Base-by-base conservation (phyloP, 2,329 filamentous ascomycete species). In the Penicillium sp. region DNA sequence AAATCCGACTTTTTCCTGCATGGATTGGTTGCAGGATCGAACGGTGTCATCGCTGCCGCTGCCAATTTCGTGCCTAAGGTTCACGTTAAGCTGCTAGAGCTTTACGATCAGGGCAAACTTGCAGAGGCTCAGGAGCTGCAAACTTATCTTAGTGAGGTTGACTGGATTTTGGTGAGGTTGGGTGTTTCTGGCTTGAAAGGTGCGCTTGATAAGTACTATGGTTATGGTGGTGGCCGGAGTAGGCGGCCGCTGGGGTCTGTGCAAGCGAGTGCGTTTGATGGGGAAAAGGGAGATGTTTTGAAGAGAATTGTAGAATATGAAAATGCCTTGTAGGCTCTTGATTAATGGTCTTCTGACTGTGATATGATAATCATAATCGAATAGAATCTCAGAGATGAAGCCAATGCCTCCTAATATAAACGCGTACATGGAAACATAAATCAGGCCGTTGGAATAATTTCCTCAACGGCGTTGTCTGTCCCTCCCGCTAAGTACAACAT, bases 1-100 rank as follows among this genome's bases (percentile, higher is more conserved):
- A 88, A 91, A 73, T 89, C 88, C 66, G 89, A 92, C 74, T 91
- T 92, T 71, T 89, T 88, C 1, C 78, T 88, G 30, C 89, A 91
- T 73, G 91, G 88, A 1, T 81, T 90, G 5, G 82, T 85, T 56
- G 87, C 83, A 56, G 89, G 88, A 42, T 88, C 88, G 46, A 87
- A 83, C 55, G 89, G 89, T 46, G 90, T 91, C 72, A 91, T 92
- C 65, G 88, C 88, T 16, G 89, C 88, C 26, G 88, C 88, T 46
- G 89, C 89, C 61, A 93, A 92, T 67, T 87, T 91, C 57, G 82
- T 90, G 73, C 89, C 89, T 58, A 91, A 91, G 79, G 78, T 87
- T 11, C 91, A 88, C 67, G 86, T 87, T 47, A 83, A 83, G 69
- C 83, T 92, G 23, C 90, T 88, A 86, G 81, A 88, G 68, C 77